Conservation (phyloP, 2,329 filamentous ascomycete genomes). For the Claviceps purpurea region DNA sequence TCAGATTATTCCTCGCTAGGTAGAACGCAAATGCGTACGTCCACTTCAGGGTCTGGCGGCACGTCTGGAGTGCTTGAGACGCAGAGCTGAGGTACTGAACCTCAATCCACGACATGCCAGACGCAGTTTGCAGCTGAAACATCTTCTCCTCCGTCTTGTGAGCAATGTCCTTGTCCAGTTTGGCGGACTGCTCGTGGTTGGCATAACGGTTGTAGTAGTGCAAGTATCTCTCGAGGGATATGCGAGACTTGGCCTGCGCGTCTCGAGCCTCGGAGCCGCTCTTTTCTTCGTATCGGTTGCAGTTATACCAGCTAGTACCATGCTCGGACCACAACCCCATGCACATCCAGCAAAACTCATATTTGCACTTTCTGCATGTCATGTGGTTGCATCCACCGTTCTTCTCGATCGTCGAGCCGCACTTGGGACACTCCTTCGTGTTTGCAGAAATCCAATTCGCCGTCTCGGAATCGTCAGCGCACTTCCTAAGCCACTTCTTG, state of each 20-base stretch:
- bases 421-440: slow-evolving; percentile 95
- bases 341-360: slow-evolving; percentile 99
- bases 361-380: slow-evolving; percentile 90
- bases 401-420: slow-evolving; percentile 95
- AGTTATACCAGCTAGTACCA: slow-evolving; percentile 98
- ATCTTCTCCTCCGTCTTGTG: slow-evolving; percentile 98
- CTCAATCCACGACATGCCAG: slow-evolving; percentile 97
- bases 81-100: slow-evolving; percentile 93
- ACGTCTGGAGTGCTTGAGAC: slow-evolving; percentile 86
- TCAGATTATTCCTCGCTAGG: slow-evolving; percentile 86
- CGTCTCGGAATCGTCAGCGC: slow-evolving; percentile 93
- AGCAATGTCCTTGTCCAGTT: slow-evolving; percentile 91
- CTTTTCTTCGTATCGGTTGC: slow-evolving; percentile 94
- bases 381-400: slow-evolving; percentile 97
- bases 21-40: slow-evolving; percentile 99
- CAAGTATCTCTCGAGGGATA: slow-evolving; percentile 87
- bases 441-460: slow-evolving; percentile 99
- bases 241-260: slow-evolving; percentile 79
- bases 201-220: slow-evolving; percentile 99
- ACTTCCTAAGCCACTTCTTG: slow-evolving; percentile 95
- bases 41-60: slow-evolving; percentile 98
- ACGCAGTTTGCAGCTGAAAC: slow-evolving; percentile 85
- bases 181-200: slow-evolving; percentile 96
- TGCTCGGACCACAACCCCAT: slow-evolving; percentile 99
- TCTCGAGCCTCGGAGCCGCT: slow-evolving; percentile 82